Conservation (phyloP, 345 rosid species). For the Citrus trifoliata region DNA sequence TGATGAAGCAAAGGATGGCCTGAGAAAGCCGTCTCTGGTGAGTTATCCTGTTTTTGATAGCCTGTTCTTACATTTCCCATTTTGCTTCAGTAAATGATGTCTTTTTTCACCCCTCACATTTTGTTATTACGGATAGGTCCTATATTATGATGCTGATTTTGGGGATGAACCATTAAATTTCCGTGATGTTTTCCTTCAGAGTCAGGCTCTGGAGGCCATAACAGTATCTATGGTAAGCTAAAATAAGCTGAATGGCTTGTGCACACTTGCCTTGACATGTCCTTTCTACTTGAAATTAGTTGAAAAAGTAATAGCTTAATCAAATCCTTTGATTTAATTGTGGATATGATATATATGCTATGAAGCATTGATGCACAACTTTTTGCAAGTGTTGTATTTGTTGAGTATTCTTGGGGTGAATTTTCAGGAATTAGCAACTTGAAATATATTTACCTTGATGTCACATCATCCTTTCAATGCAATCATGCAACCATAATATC, state of each 20-base stretch:
- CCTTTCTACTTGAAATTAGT: background rate
- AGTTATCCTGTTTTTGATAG: conserved; percentile 2
- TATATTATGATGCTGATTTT: conserved; percentile 78
- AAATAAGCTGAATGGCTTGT: conserved; percentile 1
- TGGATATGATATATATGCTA: background rate
- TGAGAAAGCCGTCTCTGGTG: conserved; percentile 48
- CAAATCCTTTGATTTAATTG: background rate
- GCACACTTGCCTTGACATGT: background rate
- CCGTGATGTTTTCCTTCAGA: conserved; percentile 87
- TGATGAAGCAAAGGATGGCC: conserved; percentile 54
- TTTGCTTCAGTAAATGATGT: background rate
- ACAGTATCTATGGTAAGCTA: conserved; percentile 72
- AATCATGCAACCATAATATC: background rate
- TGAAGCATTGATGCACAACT: background rate
- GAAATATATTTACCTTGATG: background rate
- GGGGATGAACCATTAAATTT: conserved; percentile 84
- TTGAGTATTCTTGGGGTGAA: background rate
- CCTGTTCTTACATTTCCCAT: background rate
- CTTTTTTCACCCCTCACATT: background rate
- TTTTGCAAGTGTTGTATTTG: conserved; percentile 5
- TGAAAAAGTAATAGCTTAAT: background rate
- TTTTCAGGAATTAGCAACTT: background rate
- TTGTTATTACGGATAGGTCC: conserved; percentile 43
- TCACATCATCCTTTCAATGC: background rate
- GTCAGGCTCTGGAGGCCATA: conserved; percentile 96